Base-by-base conservation (phyloP, 306 rosid species). In the Malus sylvestris region DNA sequence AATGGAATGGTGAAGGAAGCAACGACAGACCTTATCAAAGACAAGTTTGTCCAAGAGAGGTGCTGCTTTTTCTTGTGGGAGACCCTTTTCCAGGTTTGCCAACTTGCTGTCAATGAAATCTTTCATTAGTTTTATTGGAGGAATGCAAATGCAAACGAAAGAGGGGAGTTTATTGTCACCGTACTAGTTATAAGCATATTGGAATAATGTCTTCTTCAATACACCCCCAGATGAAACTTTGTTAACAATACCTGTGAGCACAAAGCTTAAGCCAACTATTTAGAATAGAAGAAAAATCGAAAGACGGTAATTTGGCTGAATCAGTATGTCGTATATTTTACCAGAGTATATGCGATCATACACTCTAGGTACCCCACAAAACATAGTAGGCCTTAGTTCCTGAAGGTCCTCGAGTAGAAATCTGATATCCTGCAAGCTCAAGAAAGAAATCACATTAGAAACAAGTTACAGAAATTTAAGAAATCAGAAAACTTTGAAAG, bases 281-380 rank as follows among this genome's bases (percentile, higher is more conserved):
- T 74, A 45, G 73, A 85, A 69, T 11, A 51, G 29, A 10, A 76
- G 10, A 76, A 52, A 78, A 53, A 3, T 66, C 32, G 35, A 77
- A 71, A 8, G 38, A 79, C 40, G 15, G 75, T 42, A 8, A 59
- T 60, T 29, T 58, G 16, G 18, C 61, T 33, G 68, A 13, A 46
- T 29, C 23, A 71, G 51, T 38, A 27, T 58, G 8, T 61, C 30
- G 69, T 29, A 45, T 18, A 40, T 67, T 62, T 64, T 85, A 93
- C 97, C 97, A 0, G 84, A 22, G 70, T 83, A 85, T 72, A 93
- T 85, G 35, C 93, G 92, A 80, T 94, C 98, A 57, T 82, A 92
- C 75, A 94, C 93, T 78, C 98, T 86, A 74, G 98, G 97, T 61
- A 94, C 98, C 5, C 94, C 97, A 76, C 91, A 94, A 80, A 92